Base-by-base conservation (phyloP, 2,329 filamentous ascomycete genomes). In the Diaporthe ampelina region DNA sequence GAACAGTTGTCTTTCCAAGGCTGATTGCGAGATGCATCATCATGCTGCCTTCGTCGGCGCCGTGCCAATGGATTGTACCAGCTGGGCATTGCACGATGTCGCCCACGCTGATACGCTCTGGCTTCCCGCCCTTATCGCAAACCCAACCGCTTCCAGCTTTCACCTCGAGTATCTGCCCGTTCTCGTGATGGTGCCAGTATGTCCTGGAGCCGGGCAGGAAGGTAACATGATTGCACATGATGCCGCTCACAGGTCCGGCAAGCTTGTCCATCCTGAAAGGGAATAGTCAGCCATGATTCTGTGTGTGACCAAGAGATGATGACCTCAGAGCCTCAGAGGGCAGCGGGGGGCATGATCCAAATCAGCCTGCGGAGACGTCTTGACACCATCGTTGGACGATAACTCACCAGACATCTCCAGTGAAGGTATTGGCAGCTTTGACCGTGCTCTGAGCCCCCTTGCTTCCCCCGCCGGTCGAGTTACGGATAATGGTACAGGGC, bases 51-150 rank as follows among this genome's bases (percentile, higher is more conserved):
- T 82, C 82, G 54, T 83, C 85, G 3, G 83, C 85, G 5, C 84
- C 84, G 77, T 86, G 85, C 85, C 85, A 86, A 76, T 86, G 85
- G 58, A 79, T 83, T 57, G 84, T 85, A 2, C 84, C 84, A 0
- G 83, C 78, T 10, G 83, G 81, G 32, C 80, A 79, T 80, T 83
- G 84, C 29, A 86, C 80, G 0, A 85, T 79, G 78, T 86, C 85
- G 0, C 85, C 85, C 0, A 82, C 81, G 61, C 80, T 79, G 71
- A 87, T 77, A 21, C 79, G 76, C 69, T 79, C 76, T 4, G 84
- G 83, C 65, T 78, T 77, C 29, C 81, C 80, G 1, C 84, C 85
- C 50, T 82, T 82, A 29, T 85, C 84, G 74, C 85, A 86, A 29
- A 86, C 80, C 80, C 85, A 83, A 10, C 84, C 85, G 10, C 78